phyloP scores from a whole-genome alignment of 257 asterid genomes.

The Penstemon eatonii region DNA sequence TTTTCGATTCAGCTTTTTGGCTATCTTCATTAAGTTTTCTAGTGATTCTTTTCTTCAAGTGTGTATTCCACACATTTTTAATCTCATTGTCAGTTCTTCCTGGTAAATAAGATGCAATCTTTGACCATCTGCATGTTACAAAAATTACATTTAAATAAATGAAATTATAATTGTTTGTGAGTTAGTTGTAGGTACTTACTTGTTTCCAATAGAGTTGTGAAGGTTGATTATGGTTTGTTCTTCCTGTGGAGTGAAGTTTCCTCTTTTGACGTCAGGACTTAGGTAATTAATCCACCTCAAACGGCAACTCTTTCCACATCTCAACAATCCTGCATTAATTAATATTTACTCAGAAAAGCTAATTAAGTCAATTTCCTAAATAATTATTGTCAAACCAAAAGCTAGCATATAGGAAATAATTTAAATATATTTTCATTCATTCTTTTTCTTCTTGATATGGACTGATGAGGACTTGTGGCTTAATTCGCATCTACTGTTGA shows the following conservation, averaged over 20 bases:
- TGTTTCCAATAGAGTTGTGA: constrained; percentile 62
- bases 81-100: constrained; percentile 92
- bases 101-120: constrained; percentile 64
- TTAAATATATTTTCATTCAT: not conserved
- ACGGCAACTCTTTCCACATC: constrained; percentile 85
- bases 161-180: constrained; percentile 4
- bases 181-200: constrained; percentile 32
- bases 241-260: constrained; percentile 64
- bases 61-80: constrained; percentile 81
- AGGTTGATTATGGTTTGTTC: constrained; percentile 60
- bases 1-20: not conserved
- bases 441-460: not conserved
- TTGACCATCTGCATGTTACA: constrained; percentile 61
- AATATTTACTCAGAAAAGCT: not conserved
- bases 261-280: constrained; percentile 75
- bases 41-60: constrained; percentile 53
- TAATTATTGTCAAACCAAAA: too few species aligned
- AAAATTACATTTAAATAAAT: not conserved
- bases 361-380: not conserved
- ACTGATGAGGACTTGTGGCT: constrained; percentile 18
- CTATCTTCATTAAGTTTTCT: not conserved
- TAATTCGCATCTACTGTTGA: constrained; percentile 5
- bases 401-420: not conserved
- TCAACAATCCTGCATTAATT: constrained; percentile 45
- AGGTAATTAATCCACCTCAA: constrained; percentile 86